Evolutionary conservation across 1,139 yeast genomes (phyloP), one percentile per base, ranked within the genome.

Genomic region (Saccharomyces hybrid): DNA sequence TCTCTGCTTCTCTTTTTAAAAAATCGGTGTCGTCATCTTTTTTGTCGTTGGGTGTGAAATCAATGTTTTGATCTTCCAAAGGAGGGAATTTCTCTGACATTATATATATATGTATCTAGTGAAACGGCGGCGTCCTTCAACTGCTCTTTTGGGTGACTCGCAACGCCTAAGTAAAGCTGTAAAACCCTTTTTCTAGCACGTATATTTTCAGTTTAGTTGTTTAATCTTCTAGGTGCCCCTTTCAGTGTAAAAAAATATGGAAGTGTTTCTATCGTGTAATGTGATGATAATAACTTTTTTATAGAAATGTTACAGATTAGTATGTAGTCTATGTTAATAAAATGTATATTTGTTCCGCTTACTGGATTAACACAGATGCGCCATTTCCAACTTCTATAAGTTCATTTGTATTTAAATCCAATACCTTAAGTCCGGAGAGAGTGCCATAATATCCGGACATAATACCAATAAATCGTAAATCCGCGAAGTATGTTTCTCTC

Each of bases 11-110:
- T 67, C 98, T 83, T 49, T 89, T 78, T 58, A 89, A 75, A 68
- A 91, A 88, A 72, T 90, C 96, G 23, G 81, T 75, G 52, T 70
- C 76, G 31, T 54, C 46, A 54, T 68, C 75, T 7, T 57, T 61
- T 8, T 54, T 60, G 32, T 60, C 68, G 27, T 64, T 73, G 26
- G 66, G 73, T 29, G 66, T 69, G 26, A 60, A 60, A 51, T 70
- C 70, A 26, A 76, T 73, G 41, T 70, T 63, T 51, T 70, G 74
- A 51, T 79, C 78, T 56, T 86, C 91, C 63, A 90, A 78, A 57
- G 88, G 88, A 49, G 97, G 97, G 72, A 86, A 91, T 71, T 87
- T 87, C 64, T 88, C 91, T 63, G 93, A 85, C 96, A 88, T 88
- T 71, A 47, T 42, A 19, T 28, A 48, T 31, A 23, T 38, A 9